These are phyloP conservation scores for Nelumbo lutea DNA, from an alignment of 164 flowering plant species.

Conservation along the genomic window DNA sequence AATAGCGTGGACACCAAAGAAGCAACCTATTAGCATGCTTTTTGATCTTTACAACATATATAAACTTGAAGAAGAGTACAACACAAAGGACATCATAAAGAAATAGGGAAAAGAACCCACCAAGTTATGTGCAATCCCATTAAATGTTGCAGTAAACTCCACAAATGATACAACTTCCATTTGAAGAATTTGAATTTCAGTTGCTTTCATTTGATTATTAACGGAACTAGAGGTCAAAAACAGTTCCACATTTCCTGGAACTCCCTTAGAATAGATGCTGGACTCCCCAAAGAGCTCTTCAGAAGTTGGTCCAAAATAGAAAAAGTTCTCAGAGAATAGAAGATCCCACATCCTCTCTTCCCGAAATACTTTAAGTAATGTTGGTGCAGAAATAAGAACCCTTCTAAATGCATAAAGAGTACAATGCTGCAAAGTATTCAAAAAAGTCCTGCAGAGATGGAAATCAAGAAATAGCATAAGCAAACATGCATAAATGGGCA, in stretches of 20 bases:
- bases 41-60: too few relatives aligned
- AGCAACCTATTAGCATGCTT: too few relatives aligned
- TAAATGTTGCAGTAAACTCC: conserved; percentile 78
- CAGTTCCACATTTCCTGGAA: conserved; percentile 10
- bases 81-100: not conserved
- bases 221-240: conserved; percentile 17
- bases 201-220: conserved; percentile 17
- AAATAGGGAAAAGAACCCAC: conserved; percentile 33
- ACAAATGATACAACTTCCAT: conserved; percentile 76
- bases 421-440: conserved; percentile 52
- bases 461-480: not conserved
- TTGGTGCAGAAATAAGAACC: conserved; percentile 56
- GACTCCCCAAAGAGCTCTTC: conserved; percentile 36
- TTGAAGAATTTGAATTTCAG: conserved; percentile 52
- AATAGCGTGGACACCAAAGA: too few relatives aligned
- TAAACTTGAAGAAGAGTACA: too few relatives aligned
- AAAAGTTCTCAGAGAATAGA: conserved; percentile 81
- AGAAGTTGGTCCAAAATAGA: conserved; percentile 60
- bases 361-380: conserved; percentile 59
- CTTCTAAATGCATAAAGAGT: conserved; percentile 66
- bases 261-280: conserved; percentile 14
- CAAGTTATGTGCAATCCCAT: conserved; percentile 63
- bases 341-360: conserved; percentile 91
- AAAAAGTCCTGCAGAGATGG: conserved; percentile 57
- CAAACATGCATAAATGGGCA: not conserved